Base-by-base conservation (phyloP, 1,284 basidiomycete genomes). In the Apiotrichum montevideense region DNA sequence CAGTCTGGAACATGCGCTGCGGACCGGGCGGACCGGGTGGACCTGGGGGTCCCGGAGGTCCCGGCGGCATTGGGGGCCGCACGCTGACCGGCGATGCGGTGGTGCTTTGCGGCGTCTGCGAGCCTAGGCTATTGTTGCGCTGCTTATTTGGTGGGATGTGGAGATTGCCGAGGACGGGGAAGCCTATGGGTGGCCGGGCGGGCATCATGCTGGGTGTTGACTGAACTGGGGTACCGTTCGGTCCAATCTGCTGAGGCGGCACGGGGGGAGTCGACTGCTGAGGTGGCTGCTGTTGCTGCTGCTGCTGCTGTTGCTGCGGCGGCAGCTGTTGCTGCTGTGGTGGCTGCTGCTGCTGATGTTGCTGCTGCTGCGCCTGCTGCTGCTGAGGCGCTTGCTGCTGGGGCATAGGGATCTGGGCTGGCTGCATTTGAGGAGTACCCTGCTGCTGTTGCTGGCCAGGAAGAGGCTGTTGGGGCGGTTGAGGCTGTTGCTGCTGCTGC, bases 61-160 rank as follows among this genome's bases (percentile, higher is more conserved):
- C 37, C 2, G n/a, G 35, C 3, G 47, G 47, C 47, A 49, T 49
- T 21, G 47, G 47, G 21, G 47, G 47, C 21, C 47, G 47, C 9
- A 49, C 47, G 14, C 47, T 29, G 4, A 11, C 46, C 6, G 50
- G 50, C 11, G 50, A 51, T 4, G 39, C 50, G 1, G 33, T 33
- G 7, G 41, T 14, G 41, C 50, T 51, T 10, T 33, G 29, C 5
- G 67, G 67, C 34, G 67, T 67, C 32, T 59, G 60, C 8, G 41
- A 40, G 39, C 29, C 34, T 39, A 13, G 37, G 35, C 8, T 39
- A 4, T 63, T 33, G 52, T 63, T 66, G 11, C 69, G 65, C 50
- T 69, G 68, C 57, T 68, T 68, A 44, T 59, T 63, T 3, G 66
- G 52, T n/a, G 71, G 71, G 33, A 73, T 67, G 45, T 71, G 69